phyloP scores from a whole-genome alignment of 352 stramenopile species.

The Globisporangium perplexum region DNA sequence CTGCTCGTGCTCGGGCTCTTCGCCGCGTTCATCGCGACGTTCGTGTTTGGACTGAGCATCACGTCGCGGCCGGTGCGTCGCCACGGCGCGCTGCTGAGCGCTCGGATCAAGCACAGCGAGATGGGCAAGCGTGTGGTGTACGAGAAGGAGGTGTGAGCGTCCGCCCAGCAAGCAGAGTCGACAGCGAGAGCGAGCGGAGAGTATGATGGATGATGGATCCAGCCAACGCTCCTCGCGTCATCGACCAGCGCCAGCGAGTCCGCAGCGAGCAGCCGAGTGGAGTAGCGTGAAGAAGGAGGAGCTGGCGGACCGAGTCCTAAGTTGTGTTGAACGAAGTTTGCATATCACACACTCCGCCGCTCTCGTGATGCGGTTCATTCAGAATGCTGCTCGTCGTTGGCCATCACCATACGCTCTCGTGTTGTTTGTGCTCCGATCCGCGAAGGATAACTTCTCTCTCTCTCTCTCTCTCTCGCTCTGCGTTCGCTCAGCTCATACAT shows the following conservation, averaged over 20 bases:
- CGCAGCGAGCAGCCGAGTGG: too few relatives aligned
- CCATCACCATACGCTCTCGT: slow-evolving; percentile 2
- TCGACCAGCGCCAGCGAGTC: not conserved
- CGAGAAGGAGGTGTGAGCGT: slow-evolving; percentile 53
- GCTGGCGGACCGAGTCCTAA: not conserved
- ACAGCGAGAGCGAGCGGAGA: too few relatives aligned
- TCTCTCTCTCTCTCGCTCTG: too few relatives aligned
- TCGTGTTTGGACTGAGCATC: slow-evolving; percentile 68
- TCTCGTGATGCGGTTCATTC: too few relatives aligned
- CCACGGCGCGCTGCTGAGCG: slow-evolving; percentile 63
- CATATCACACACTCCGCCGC: not conserved
- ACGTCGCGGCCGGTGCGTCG: slow-evolving; percentile 73
- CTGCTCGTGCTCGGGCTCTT: slow-evolving; percentile 59
- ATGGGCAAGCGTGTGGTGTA: slow-evolving; percentile 81
- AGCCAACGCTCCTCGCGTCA: too few relatives aligned
- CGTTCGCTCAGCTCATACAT: not conserved
- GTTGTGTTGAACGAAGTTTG: not conserved
- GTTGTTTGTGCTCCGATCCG: slow-evolving; percentile 2
- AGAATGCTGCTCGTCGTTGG: too few relatives aligned
- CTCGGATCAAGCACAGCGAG: slow-evolving; percentile 78
- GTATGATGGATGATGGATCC: too few relatives aligned
- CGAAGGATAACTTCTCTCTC: not conserved
- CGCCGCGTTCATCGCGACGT: slow-evolving; percentile 55
- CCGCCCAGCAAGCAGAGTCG: not conserved
- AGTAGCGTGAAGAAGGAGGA: not conserved